phyloP scores from a whole-genome alignment of 352 stramenopile species.

The Phytophthora boehmeriae region DNA sequence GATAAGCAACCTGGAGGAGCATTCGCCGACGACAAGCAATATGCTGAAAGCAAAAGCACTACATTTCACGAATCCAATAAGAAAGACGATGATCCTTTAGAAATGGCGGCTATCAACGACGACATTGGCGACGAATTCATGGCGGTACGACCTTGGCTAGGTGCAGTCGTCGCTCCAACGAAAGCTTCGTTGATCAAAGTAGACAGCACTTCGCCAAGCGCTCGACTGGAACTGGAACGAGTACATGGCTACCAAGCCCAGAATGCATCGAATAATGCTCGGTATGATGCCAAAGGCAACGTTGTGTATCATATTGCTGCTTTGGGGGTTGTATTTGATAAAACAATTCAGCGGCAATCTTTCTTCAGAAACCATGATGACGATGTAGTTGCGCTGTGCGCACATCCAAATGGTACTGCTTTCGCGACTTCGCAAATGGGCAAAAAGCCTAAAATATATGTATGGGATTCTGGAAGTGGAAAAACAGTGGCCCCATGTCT shows the following conservation, averaged over 20 bases:
- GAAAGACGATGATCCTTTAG: constrained; percentile 38
- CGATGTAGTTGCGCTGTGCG: constrained; percentile 82
- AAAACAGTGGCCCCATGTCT: constrained; percentile 47
- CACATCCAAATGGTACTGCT: constrained; percentile 75
- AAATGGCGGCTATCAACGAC: constrained; percentile 30
- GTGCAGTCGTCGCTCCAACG: constrained; percentile 78
- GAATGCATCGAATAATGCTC: constrained; percentile 79
- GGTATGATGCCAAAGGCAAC: constrained; percentile 53
- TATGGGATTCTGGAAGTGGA: constrained; percentile 60
- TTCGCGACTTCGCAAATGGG: constrained; percentile 91
- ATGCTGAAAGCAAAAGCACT: constrained; percentile 7
- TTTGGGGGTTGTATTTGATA: constrained; percentile 76
- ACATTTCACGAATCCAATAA: constrained; percentile 15
- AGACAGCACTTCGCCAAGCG: constrained; percentile 40
- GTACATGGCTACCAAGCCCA: constrained; percentile 84
- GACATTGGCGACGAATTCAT: constrained; percentile 89
- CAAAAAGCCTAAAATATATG: constrained; percentile 82
- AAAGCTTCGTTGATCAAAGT: constrained; percentile 44
- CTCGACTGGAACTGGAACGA: constrained; percentile 59
- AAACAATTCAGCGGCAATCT: constrained; percentile 37
- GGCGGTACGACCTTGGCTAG: constrained; percentile 90
- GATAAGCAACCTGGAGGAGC: constrained; percentile 26
- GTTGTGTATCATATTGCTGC: constrained; percentile 85
- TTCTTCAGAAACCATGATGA: constrained; percentile 83
- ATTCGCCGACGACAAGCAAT: background rate